Evolutionary conservation across 345 rosid genomes (phyloP), one percentile per base, ranked within the genome.

Genomic region (Limnanthes douglasii): DNA sequence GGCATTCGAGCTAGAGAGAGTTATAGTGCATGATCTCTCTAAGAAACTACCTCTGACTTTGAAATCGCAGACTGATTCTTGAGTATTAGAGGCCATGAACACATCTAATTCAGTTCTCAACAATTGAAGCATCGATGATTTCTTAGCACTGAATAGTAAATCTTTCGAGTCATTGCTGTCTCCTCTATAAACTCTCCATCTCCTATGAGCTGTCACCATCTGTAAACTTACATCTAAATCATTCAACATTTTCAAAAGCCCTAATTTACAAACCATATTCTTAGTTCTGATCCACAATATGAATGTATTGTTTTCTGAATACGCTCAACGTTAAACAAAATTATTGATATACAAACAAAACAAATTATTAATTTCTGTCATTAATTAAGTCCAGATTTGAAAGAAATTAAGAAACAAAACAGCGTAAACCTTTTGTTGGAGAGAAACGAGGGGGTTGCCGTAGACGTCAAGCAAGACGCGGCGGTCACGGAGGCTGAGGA

Each of bases 101-200:
- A 59, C 65, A 6, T 68, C 56, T 21, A 68, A 33, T 6, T 50
- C 39, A 0, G 60, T 53, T 53, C 19, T 56, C n/a, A n/a, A n/a
- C n/a, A n/a, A n/a, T 1, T 66, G 42, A 8, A 60, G 5, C 14
- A 65, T 0, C 2, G 57, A 53, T 0, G 61, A 48, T 25, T 11
- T 64, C 43, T 48, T 61, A 1, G 39, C 68, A 11, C 27, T 61
- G 43, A 72, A 72, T 4, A 72, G 31, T 20, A 68, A 15, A 53
- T 68, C 70, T 4, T 31, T 41, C 0, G 37, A 7, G 13, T 39
- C 48, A n/a, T 16, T 53, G 60, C 69, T 64, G 0, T 59, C 57
- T 18, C 75, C 75, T 8, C 60, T 43, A 13, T 48, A 72, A 17
- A 40, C 57, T 39, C 59, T 37, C 65, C 67, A 68, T 39, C 56